A percentile compares a stretch with the other conserved stretches of the same genome.
Conservation (phyloP, 768 basidiomycete species). For the Lactarius trivialis region DNA sequence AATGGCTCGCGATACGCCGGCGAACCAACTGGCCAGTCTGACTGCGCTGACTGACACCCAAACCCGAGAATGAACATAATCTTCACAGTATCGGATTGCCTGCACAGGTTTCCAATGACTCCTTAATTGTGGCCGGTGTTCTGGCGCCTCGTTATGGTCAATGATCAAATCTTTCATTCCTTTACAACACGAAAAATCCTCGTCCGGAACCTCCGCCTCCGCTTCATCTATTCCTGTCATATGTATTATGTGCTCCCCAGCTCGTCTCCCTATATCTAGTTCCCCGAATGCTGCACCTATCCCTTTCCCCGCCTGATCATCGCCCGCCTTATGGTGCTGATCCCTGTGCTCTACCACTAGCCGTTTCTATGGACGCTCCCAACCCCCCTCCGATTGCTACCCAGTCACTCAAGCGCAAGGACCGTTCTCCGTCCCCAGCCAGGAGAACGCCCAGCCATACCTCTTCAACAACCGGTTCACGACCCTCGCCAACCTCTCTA, state of each 20-base stretch:
- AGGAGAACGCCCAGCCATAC: slow-evolving; percentile 11
- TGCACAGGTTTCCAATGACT: slow-evolving; percentile 19
- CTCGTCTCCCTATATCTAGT: slow-evolving; percentile 21
- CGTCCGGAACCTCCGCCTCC: slow-evolving; percentile 12
- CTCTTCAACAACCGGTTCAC: slow-evolving; percentile 2
- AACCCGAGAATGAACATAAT: slow-evolving; percentile 7
- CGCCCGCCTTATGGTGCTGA: slow-evolving; percentile 13
- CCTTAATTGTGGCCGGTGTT: slow-evolving; percentile 19
- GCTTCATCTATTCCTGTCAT: slow-evolving; percentile 19
- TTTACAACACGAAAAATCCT: slow-evolving; percentile 14
- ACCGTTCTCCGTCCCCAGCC: slow-evolving; percentile 20
- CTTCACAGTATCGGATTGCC: slow-evolving; percentile 14
- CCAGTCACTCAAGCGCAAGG: slow-evolving; percentile 22
- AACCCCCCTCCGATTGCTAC: slow-evolving; percentile 18
- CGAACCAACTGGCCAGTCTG: slow-evolving; percentile 2
- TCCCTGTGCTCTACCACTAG: slow-evolving; percentile 8
- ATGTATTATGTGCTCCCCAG: slow-evolving; percentile 14
- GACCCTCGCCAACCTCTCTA: slow-evolving; percentile 21
- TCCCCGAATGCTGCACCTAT: slow-evolving; percentile 15
- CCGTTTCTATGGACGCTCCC: slow-evolving; percentile 19
- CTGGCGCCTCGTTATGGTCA: slow-evolving; percentile 20
- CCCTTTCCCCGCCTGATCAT: slow-evolving; percentile 15
- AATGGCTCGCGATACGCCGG: slow-evolving; percentile 6
- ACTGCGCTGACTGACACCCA: background rate
- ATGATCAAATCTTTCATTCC: slow-evolving; percentile 21